phyloP scores from a whole-genome alignment of 331 rosid species.

The Saraca asoca region DNA sequence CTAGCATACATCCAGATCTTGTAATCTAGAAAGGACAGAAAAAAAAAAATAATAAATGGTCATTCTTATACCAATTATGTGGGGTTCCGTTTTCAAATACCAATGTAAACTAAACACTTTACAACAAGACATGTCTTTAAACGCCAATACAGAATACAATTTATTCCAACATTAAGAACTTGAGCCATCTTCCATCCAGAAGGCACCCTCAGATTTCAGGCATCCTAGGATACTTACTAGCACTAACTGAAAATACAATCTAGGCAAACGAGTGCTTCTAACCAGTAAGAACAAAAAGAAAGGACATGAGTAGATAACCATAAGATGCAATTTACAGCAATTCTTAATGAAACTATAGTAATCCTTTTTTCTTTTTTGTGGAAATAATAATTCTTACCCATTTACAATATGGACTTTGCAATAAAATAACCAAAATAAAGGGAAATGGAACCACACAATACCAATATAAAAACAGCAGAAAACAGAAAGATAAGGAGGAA shows the following conservation, averaged over 20 bases:
- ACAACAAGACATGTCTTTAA: background rate
- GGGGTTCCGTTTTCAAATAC: background rate
- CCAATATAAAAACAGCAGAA: background rate
- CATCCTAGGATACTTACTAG: background rate
- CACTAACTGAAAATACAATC: background rate
- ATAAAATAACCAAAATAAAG: background rate
- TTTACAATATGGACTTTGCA: background rate
- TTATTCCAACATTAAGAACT: background rate
- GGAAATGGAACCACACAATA: constrained; percentile 5
- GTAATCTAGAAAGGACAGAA: constrained; percentile 56
- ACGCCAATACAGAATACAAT: background rate
- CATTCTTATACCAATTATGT: constrained; percentile 10
- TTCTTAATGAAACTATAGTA: background rate
- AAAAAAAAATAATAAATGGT: constrained; percentile 10
- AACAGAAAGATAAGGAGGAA: constrained; percentile 15
- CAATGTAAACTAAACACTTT: background rate
- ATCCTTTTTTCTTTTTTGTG: too few species aligned
- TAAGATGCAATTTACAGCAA: background rate
- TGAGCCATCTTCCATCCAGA: background rate
- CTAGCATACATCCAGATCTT: constrained; percentile 87
- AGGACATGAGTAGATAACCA: background rate
- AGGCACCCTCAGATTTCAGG: background rate
- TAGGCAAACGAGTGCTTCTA: background rate
- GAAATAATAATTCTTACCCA: too few species aligned
- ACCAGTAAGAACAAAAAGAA: background rate